Evolutionary conservation across 768 basidiomycete genomes (phyloP), one percentile per base, ranked within the genome.

Genomic region (Favolaschia claudopus): DNA sequence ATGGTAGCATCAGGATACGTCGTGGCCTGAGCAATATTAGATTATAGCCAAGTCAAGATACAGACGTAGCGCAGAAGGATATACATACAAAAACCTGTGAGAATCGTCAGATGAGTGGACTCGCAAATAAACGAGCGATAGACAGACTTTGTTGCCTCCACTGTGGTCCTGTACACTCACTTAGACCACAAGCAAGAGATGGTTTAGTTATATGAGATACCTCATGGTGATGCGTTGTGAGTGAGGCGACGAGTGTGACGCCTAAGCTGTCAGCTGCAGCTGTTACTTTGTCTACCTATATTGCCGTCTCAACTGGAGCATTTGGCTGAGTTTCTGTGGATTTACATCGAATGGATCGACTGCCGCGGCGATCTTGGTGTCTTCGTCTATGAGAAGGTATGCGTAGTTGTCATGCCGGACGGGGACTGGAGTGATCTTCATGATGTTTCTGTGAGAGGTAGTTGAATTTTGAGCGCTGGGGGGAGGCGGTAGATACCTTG

Each of bases 151-250:
- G 74, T 96, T 96, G 31, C 95, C 95, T 19, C 92, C 93, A 63
- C 88, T 89, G 72, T 95, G 95, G 76, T 98, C 96, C 62, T 81
- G 67, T n/a, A n/a, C n/a, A n/a, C n/a, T n/a, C n/a, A n/a, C n/a
- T n/a, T n/a, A n/a, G n/a, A n/a, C n/a, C n/a, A n/a, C n/a, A n/a
- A n/a, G n/a, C n/a, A n/a, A n/a, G n/a, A n/a, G n/a, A n/a, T n/a
- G n/a, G n/a, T n/a, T n/a, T n/a, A n/a, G n/a, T n/a, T n/a, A n/a
- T n/a, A n/a, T n/a, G n/a, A n/a, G n/a, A n/a, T n/a, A n/a, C n/a
- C n/a, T n/a, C n/a, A 72, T 97, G 96, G 73, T 95, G 93, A 74
- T 97, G 96, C 3, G 96, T 99, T 13, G 94, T 97, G 65, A 99
- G 81, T 22, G 77, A 83, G 36, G 91, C 88, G 32, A 91, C 80